Percentiles rank a stretch among this genome's conserved stretches.
Evolutionary conservation across 352 stramenopile genomes (phyloP).

Genomic region (Plasmopara halstedii): DNA sequence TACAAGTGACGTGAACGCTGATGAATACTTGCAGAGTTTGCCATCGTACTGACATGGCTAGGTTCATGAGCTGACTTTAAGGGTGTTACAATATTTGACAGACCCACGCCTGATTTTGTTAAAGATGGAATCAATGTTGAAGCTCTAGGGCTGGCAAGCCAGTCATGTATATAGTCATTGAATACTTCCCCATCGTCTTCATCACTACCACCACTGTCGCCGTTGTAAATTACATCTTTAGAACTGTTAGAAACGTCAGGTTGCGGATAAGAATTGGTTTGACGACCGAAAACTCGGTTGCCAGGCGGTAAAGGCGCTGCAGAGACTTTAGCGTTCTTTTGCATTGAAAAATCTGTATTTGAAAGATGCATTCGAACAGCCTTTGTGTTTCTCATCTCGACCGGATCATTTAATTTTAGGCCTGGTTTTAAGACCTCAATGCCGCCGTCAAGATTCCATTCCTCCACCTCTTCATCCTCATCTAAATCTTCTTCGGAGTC

Average conservation of each 20-base stretch:
- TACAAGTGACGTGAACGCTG: constrained; percentile 13
- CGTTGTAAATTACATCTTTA: constrained; percentile 18
- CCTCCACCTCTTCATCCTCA: constrained; percentile 33
- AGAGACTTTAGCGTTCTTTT: background rate
- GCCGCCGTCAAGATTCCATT: constrained; percentile 25
- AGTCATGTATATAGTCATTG: constrained; percentile 45
- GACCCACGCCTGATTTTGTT: constrained; percentile 3
- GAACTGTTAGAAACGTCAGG: constrained; percentile 31
- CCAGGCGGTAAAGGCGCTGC: background rate
- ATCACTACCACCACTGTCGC: constrained; percentile 16
- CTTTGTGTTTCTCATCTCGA: background rate
- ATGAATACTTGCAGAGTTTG: constrained; percentile 1
- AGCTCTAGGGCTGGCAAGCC: constrained; percentile 24
- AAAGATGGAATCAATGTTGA: background rate
- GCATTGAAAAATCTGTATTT: background rate
- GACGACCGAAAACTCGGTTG: constrained; percentile 9
- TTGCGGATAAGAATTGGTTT: constrained; percentile 25
- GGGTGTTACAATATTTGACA: constrained; percentile 1
- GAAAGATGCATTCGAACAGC: background rate
- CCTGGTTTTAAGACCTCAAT: background rate
- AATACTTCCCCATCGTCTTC: constrained; percentile 22
- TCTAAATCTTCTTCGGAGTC: constrained; percentile 33
- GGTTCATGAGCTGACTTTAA: constrained; percentile 5
- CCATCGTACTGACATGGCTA: background rate
- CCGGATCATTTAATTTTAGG: background rate